phyloP scores from a whole-genome alignment of 768 basidiomycete genomes.

The Sutorius australiensis region DNA sequence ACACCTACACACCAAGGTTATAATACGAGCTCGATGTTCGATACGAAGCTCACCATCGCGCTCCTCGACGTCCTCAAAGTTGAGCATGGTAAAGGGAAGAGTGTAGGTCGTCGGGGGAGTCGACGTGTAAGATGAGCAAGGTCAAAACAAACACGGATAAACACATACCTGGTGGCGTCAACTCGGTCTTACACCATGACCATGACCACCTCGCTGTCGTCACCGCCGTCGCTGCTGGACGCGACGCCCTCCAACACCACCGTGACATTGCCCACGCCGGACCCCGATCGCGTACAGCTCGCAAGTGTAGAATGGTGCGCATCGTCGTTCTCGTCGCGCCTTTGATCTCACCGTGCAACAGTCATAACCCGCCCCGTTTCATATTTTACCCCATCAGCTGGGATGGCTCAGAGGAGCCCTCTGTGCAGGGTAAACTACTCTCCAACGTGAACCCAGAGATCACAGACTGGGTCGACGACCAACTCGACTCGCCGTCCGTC shows the following conservation, averaged over 20 bases:
- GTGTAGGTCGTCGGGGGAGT: slow-evolving; percentile 26
- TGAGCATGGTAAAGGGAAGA: slow-evolving; percentile 48
- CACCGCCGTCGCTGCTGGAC: not conserved
- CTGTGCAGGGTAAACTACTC: slow-evolving; percentile 22
- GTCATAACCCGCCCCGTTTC: slow-evolving; percentile 19
- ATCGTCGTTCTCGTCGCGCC: not conserved
- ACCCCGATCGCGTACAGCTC: slow-evolving; percentile 18
- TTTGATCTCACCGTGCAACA: slow-evolving; percentile 1
- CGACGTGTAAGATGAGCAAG: slow-evolving; percentile 24
- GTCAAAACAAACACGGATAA: slow-evolving; percentile 18
- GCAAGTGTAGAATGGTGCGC: slow-evolving; percentile 14
- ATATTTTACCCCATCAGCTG: slow-evolving; percentile 28
- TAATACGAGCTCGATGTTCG: not conserved
- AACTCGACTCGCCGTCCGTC: slow-evolving; percentile 26
- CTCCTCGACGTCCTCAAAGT: slow-evolving; percentile 97
- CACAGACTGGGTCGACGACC: slow-evolving; percentile 21
- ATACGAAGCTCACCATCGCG: slow-evolving; percentile 67
- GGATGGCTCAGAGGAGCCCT: slow-evolving; percentile 18
- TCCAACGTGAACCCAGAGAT: not conserved
- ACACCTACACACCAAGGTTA: slow-evolving; percentile 55
- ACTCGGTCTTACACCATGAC: not conserved
- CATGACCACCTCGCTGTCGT: not conserved
- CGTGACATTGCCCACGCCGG: slow-evolving; percentile 30
- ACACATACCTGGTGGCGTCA: slow-evolving; percentile 7
- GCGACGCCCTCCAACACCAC: slow-evolving; percentile 21